These are phyloP conservation scores for Mortierella sp. DNA, from an alignment of 371 early-diverging fungal genomes.

Conservation along the genomic window DNA sequence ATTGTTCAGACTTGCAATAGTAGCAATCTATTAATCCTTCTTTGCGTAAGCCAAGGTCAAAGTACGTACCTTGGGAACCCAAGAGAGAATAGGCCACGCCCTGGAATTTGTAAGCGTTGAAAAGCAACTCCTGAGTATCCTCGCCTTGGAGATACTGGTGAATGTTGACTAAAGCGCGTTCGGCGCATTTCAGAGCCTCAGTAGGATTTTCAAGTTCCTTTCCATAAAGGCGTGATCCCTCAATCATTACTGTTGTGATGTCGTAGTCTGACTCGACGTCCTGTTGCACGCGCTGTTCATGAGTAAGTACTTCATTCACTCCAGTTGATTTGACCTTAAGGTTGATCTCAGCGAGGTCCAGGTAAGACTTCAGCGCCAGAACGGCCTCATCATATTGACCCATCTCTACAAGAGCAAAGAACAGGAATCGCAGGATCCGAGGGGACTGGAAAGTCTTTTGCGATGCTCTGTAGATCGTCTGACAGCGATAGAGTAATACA, in stretches of 20 bases:
- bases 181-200: constrained; percentile 67
- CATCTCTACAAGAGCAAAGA: constrained; percentile 65
- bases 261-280: constrained; percentile 54
- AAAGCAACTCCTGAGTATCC: constrained; percentile 40
- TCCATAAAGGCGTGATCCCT: constrained; percentile 65
- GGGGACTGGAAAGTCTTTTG: constrained; percentile 82
- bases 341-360: constrained; percentile 65
- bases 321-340: constrained; percentile 35
- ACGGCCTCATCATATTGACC: constrained; percentile 85
- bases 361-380: constrained; percentile 76
- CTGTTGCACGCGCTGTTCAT: constrained; percentile 45
- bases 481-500: not conserved
- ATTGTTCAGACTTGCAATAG: not conserved
- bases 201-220: constrained; percentile 61
- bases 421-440: constrained; percentile 74
- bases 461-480: constrained; percentile 74
- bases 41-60: not conserved
- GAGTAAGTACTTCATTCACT: constrained; percentile 30
- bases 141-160: constrained; percentile 45
- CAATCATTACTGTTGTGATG: constrained; percentile 58
- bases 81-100: constrained; percentile 75
- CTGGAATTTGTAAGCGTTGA: constrained; percentile 63
- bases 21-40: not conserved
- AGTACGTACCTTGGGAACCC: constrained; percentile 68
- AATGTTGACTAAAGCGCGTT: constrained; percentile 58